Evolutionary conservation across 768 basidiomycete species (phyloP).

Genomic region (Phaffia australis): DNA sequence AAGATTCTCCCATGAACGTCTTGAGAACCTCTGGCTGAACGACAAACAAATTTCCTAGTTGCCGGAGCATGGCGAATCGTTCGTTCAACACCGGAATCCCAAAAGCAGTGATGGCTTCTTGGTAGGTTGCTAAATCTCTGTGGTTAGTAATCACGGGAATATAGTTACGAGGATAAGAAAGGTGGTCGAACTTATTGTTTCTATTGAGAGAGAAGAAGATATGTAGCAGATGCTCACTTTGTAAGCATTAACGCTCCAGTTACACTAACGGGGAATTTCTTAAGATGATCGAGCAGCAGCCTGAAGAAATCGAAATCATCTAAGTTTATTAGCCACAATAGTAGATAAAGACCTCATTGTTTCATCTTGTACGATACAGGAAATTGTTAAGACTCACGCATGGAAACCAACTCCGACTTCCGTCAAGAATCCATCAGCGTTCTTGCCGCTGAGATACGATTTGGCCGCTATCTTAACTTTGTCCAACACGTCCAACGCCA

Average conservation of each 20-base stretch:
- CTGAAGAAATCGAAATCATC: constrained; percentile 40
- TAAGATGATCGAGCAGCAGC: constrained; percentile 81
- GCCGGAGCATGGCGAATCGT: constrained; percentile 94
- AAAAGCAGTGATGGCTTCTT: constrained; percentile 78
- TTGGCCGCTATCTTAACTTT: constrained; percentile 66
- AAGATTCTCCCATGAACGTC: constrained; percentile 80
- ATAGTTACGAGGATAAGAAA: not conserved
- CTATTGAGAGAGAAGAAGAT: not conserved
- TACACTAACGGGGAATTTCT: constrained; percentile 91
- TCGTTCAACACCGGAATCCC: constrained; percentile 72
- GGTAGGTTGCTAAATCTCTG: constrained; percentile 93
- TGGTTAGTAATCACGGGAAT: constrained; percentile 9
- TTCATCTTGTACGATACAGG: too few relatives aligned
- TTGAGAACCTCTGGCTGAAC: constrained; percentile 89
- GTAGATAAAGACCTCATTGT: too few relatives aligned
- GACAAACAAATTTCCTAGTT: constrained; percentile 93
- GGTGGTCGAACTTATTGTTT: not conserved
- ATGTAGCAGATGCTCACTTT: constrained; percentile 51
- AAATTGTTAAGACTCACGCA: constrained; percentile 44
- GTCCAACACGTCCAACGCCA: constrained; percentile 74
- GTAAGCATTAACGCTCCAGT: constrained; percentile 96
- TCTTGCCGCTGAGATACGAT: constrained; percentile 77
- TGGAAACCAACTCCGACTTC: constrained; percentile 94
- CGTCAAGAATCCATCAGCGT: constrained; percentile 78
- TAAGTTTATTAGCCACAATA: too few relatives aligned